Base-by-base conservation (phyloP, 2,329 filamentous ascomycete species). In the Fusarium subtropicale region DNA sequence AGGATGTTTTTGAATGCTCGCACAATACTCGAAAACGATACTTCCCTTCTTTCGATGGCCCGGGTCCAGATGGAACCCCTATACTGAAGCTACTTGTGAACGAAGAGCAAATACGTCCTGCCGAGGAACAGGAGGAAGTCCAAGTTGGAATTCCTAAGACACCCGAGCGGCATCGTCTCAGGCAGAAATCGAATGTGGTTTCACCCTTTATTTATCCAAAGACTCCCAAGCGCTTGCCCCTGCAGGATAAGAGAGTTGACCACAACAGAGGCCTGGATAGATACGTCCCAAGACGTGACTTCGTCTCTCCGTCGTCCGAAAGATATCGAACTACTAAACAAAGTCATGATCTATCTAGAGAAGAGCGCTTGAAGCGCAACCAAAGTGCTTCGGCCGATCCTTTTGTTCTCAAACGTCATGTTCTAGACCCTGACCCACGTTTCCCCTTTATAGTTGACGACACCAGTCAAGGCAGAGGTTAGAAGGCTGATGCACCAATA, bases 261-360 rank as follows among this genome's bases (percentile, higher is more conserved):
- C 13, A 45, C 33, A 64, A 66, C 20, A 53, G 59, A 11, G 62
- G 63, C 7, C 77, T 81, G 5, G 85, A 88, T 68, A 83, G 86
- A 47, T 88, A 87, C 67, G 79, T 88, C 7, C 83, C 86, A 15
- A 75, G 75, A 11, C 79, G 84, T 61, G 77, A 82, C 36, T 64
- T 71, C 16, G 62, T 66, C 1, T 75, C 78, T 20, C 74, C 81
- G 1, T 74, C 76, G 4, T 75, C 77, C 4, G 82, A 87, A 54
- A 83, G 80, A 51, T 86, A 84, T 63, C 81, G 79, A 48, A 82
- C 82, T 13, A 82, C 78, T 28, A 86, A 84, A 73, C 73, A 77
- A 13, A 68, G 79, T 3, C 74, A 81, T 20, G 77, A 82, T 28
- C 75, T 87, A 41, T 83, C 83, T 0, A 60, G 76, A 2, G 69